Conservation (phyloP, 805 yeast species). For the Zygotorulaspora florentina region DNA sequence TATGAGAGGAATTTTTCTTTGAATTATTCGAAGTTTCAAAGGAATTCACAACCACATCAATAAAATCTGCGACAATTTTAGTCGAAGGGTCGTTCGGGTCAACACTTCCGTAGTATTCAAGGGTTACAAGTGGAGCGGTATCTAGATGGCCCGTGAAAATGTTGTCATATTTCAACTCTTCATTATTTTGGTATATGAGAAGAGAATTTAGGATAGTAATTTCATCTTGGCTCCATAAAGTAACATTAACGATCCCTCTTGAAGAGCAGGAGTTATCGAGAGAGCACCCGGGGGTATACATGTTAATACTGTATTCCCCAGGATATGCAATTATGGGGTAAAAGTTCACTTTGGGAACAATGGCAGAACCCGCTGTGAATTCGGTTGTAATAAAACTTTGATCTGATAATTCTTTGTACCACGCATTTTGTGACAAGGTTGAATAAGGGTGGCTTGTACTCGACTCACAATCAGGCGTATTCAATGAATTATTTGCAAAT, state of each 20-base stretch:
- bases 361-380: constrained; percentile 34
- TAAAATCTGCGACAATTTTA: constrained; percentile 65
- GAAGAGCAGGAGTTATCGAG: constrained; percentile 59
- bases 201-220: constrained; percentile 38
- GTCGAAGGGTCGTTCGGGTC: constrained; percentile 29
- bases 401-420: constrained; percentile 32
- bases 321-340: constrained; percentile 65
- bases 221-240: constrained; percentile 44
- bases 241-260: constrained; percentile 77
- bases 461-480: constrained; percentile 56
- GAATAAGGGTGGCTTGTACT: constrained; percentile 27
- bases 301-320: constrained; percentile 67
- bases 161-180: constrained; percentile 72
- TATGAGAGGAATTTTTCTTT: constrained; percentile 30
- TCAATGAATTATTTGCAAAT: constrained; percentile 71
- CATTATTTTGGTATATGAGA: constrained; percentile 73
- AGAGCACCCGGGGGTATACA: constrained; percentile 86
- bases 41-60: constrained; percentile 46
- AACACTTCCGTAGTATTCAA: constrained; percentile 38
- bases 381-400: constrained; percentile 30
- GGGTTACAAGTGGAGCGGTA: constrained; percentile 42
- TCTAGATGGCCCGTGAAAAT: constrained; percentile 67
- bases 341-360: constrained; percentile 42
- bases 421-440: constrained; percentile 25
- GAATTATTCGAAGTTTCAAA: constrained; percentile 39